Base-by-base conservation (phyloP, 305 asterid species). In the Fraxinus nigra region DNA sequence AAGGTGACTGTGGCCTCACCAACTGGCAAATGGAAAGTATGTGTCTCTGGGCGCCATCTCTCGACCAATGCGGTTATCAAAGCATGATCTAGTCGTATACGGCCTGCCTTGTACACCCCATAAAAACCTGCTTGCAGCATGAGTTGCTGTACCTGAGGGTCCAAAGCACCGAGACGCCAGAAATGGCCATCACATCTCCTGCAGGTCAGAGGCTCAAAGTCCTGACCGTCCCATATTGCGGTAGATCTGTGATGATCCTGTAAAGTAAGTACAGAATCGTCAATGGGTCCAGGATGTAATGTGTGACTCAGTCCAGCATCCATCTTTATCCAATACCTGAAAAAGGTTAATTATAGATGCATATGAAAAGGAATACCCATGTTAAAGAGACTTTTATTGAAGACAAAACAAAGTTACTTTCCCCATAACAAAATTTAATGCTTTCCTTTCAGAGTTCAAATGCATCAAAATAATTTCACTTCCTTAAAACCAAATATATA, bases 41-140 rank as follows among this genome's bases (percentile, higher is more conserved):
- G 97, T 11, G 97, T 93, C 87, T 93, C 95, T 54, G 94, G 97
- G 18, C 94, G 92, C 97, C 97, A 93, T 74, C 97, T 88, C 85
- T 93, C 95, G 22, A 93, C 95, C 83, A 93, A 84, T 6, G 97
- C 94, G 10, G 95, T 93, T 77, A 91, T 89, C 78, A 93, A 83
- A 48, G 97, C 97, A 81, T 93, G 97, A 83, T 93, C 97, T 5
- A 93, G 87, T 48, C 94, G 88, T 82, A 93, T 92, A 54, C 94
- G 97, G 33, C 97, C 97, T 4, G 95, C 94, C 85, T 88, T 93
- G 76, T 89, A 93, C 69, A 93, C 97, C 75, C 97, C 97, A 73
- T 93, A 93, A 69, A 93, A 93, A 69, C 97, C 97, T 43, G 93
- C 95, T 86, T 85, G 90, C 81, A 91, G 83, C 93, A 93, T 89